Percentiles rank a stretch among this genome's conserved stretches.
These are phyloP conservation scores for Gentiana straminea DNA, from an alignment of 257 asterid genomes.

Conservation along the genomic window DNA sequence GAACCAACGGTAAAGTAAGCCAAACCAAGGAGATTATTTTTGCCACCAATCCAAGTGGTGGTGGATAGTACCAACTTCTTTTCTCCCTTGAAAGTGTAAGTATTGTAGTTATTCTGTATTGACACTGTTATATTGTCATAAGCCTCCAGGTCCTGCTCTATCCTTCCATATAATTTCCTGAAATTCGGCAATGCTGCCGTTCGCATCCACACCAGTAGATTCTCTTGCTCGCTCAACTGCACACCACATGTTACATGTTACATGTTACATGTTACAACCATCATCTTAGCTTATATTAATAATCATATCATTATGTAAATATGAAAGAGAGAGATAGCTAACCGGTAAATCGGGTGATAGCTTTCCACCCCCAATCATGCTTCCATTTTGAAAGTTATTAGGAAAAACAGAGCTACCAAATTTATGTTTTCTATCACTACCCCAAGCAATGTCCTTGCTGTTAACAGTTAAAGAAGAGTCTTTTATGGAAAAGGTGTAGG, in stretches of 20 bases:
- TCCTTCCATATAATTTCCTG: constrained; percentile 74
- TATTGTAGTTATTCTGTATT: constrained; percentile 74
- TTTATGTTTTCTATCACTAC: constrained; percentile 47
- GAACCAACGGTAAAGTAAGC: constrained; percentile 64
- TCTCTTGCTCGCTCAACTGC: constrained; percentile 93
- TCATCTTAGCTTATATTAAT: no score
- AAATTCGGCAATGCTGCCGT: constrained; percentile 73
- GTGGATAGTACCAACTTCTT: constrained; percentile 78
- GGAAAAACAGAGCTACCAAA: constrained; percentile 66
- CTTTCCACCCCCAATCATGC: constrained; percentile 61
- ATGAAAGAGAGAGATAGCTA: constrained; percentile 13
- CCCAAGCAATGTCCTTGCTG: constrained; percentile 67
- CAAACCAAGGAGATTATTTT: constrained; percentile 60
- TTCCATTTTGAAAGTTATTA: constrained; percentile 53
- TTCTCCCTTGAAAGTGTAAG: constrained; percentile 60
- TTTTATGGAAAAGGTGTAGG: constrained; percentile 34
- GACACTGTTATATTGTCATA: constrained; percentile 48
- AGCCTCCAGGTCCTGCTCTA: constrained; percentile 70
- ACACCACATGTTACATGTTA: no score
- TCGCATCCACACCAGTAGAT: constrained; percentile 91
- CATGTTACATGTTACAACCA: no score
- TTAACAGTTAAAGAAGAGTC: constrained; percentile 27
- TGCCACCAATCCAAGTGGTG: constrained; percentile 92
- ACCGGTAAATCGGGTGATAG: constrained; percentile 56
- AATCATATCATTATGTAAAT: no score